Conservation (phyloP, 768 basidiomycete genomes). For the Suillus alpinus region DNA sequence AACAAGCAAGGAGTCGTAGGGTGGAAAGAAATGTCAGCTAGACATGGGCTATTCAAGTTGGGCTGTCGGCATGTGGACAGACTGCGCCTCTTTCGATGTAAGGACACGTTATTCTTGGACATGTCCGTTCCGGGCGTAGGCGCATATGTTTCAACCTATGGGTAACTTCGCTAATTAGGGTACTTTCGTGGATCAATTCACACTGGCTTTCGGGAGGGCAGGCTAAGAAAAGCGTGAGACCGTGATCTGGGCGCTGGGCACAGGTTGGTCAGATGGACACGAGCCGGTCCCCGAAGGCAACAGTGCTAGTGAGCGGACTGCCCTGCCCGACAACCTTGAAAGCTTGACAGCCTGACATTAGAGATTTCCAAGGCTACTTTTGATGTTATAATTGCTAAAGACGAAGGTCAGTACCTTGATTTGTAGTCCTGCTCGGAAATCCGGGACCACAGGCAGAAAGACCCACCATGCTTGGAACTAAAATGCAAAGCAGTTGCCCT, state of each 20-base stretch:
- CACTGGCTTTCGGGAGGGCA: background rate
- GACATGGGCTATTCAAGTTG: background rate
- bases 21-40: conserved; percentile 9
- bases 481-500: background rate
- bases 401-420: background rate
- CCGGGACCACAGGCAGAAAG: background rate
- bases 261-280: background rate
- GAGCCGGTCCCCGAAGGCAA: background rate
- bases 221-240: conserved; percentile 15
- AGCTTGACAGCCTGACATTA: too few species aligned
- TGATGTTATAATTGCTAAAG: background rate
- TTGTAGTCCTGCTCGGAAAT: background rate
- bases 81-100: conserved; percentile 8
- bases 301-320: background rate
- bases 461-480: background rate
- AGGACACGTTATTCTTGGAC: conserved; percentile 18
- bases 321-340: background rate
- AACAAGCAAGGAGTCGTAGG: conserved; percentile 15
- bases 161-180: background rate
- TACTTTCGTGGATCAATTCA: background rate
- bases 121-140: conserved; percentile 6
- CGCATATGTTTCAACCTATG: background rate
- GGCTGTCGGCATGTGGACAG: conserved; percentile 7
- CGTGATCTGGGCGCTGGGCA: conserved; percentile 4
- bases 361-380: background rate